Evolutionary conservation across 495 filamentous ascomycete species (phyloP), one percentile per base, ranked within the genome.

Genomic region (Aspergillus sclerotiicarbonarius): DNA sequence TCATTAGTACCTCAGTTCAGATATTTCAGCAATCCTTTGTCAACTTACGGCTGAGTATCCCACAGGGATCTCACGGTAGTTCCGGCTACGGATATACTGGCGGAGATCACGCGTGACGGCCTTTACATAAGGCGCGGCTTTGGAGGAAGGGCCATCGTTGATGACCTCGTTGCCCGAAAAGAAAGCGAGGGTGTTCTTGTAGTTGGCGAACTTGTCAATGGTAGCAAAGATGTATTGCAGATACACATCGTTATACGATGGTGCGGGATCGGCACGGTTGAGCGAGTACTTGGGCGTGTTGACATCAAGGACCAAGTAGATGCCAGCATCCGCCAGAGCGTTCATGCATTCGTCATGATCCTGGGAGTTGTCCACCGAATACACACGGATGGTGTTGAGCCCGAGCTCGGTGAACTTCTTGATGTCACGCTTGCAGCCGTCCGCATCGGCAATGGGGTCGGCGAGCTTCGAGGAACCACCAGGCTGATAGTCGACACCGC

Each of bases 151-250:
- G 58, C 85, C 82, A 59, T 89, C 85, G 77, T 98, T 95, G 80
- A 96, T 91, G 61, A 96, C 92, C 76, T 98, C 93, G 71, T 98
- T 97, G 39, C 90, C 93, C 16, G 92, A 95, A 81, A 96, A 96
- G 85, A 97, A 97, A 50, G 90, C 88, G 47, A 96, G 78, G 12
- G 89, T 92, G 78, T 98, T 98, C 77, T 80, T 74, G 75, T 96
- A 98, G 65, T 89, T 87, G 63, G 82, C 79, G 66, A 98, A 96
- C 53, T 81, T 86, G 68, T 97, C 92, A 59, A 97, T 84, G 58
- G 93, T 97, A 13, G 93, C 88, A 69, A 97, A 97, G 66, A 96
- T 76, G 73, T 88, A 92, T 76, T 97, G 92, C 29, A 97, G 83
- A 67, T 98, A 98, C 51, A 84, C 84, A 52, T 85, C 82, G 71